Percentiles rank a stretch among this genome's conserved stretches.
Evolutionary conservation across 148 eudicot genomes (phyloP).

Genomic region (Chenopodium berlandieri): DNA sequence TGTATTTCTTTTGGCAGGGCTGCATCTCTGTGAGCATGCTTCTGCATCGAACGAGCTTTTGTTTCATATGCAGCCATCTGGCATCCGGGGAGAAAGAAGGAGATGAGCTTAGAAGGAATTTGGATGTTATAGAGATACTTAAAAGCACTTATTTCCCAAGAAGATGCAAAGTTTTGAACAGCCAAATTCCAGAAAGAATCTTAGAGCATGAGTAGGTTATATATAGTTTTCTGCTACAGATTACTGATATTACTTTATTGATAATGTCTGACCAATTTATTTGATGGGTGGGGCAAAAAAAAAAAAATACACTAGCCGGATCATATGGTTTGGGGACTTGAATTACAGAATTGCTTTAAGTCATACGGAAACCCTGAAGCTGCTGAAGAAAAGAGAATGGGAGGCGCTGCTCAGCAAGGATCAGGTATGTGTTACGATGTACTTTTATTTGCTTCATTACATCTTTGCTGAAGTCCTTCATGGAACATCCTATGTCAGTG

Average conservation of each 20-base stretch:
- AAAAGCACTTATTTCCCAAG: slow-evolving; percentile 56
- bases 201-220: slow-evolving; percentile 53
- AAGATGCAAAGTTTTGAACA: slow-evolving; percentile 40
- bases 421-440: slow-evolving; percentile 40
- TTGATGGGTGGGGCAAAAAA: neutral
- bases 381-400: slow-evolving; percentile 67
- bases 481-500: neutral
- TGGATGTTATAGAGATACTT: slow-evolving; percentile 62
- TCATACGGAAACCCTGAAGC: slow-evolving; percentile 52
- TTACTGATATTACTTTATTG: neutral
- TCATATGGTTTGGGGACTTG: slow-evolving; percentile 85
- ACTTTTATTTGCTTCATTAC: neutral
- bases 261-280: slow-evolving; percentile 13
- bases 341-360: slow-evolving; percentile 76
- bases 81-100: slow-evolving; percentile 87
- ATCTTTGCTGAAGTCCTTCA: neutral
- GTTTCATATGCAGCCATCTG: slow-evolving; percentile 72
- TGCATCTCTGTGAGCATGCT: slow-evolving; percentile 70
- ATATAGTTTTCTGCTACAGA: neutral
- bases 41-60: slow-evolving; percentile 56
- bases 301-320: slow-evolving; percentile 29
- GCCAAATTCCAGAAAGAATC: slow-evolving; percentile 49
- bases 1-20: slow-evolving; percentile 40
- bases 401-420: slow-evolving; percentile 69
- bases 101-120: slow-evolving; percentile 68